A percentile compares a stretch with the other conserved stretches of the same genome.
phyloP scores from a whole-genome alignment of 305 asterid species.

The Nicotiana rustica region DNA sequence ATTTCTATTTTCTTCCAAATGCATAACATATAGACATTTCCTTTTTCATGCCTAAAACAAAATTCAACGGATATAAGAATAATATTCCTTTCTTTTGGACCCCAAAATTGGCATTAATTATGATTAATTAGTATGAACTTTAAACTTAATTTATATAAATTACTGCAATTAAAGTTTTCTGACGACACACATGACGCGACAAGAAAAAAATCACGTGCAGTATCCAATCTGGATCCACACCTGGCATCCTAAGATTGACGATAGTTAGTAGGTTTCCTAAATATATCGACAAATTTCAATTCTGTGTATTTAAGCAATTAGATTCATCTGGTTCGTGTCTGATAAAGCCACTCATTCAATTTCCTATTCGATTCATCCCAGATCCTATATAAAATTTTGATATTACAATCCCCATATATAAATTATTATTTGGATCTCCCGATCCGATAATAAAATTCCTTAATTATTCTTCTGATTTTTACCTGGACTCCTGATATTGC shows the following conservation, averaged over 20 bases:
- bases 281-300: neutral
- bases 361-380: neutral
- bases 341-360: neutral
- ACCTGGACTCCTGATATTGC: neutral
- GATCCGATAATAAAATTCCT: constrained; percentile 30
- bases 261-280: constrained; percentile 16
- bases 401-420: neutral
- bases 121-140: neutral
- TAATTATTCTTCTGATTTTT: neutral
- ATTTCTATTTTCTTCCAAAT: neutral
- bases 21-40: neutral
- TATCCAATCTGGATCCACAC: neutral
- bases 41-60: neutral
- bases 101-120: neutral
- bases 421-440: neutral
- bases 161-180: neutral
- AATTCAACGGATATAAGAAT: constrained; percentile 15
- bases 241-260: constrained; percentile 5
- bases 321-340: constrained; percentile 1
- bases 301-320: neutral
- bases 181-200: constrained; percentile 17
- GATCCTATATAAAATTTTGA: constrained; percentile 21
- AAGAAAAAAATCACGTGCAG: neutral
- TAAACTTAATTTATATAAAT: neutral
- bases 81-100: neutral